Base-by-base conservation (phyloP, 192 early-diverging fungal genomes). In the Linnemannia hyalina region DNA sequence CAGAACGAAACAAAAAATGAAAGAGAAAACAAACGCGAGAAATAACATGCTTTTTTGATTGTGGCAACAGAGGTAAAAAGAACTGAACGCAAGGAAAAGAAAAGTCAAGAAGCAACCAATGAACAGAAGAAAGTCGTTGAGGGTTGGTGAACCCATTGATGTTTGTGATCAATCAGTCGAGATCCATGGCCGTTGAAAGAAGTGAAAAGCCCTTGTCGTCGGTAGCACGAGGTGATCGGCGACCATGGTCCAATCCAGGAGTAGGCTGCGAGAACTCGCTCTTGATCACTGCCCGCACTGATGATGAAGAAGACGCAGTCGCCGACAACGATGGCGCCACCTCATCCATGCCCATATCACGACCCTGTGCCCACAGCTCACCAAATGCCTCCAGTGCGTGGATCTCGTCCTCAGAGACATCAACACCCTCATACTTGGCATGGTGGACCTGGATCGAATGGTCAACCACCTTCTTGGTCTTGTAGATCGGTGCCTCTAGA, bases 381-480 rank as follows among this genome's bases (percentile, higher is more conserved):
- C 84, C 75, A 52, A 86, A 86, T 15, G 84, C 84, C 41, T 86
- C 84, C 52, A 86, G 41, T 8, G 84, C 84, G 20, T 86, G 79
- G 8, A 86, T 80, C 74, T 86, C 84, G 13, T 86, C 79, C 35
- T 80, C 84, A 13, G 84, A 86, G 29, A 86, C 84, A 60, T 80
- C 84, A 10, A 86, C 75, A 16, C 84, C 84, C 23, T 86, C 84
- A 47, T 74, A 77, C 26, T 73, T 75, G 42, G 82, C 82, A 20
- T 82, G 75, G 23, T 76, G 69, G 11, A 65, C 38, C 44, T 83
- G 55, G 6, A 73, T 83, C 15, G 73, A 71, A n/a, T 81, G 79
- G 42, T 77, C 73, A 9, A 81, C 71, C 8, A 75, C 75, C 74
- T 81, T 81, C 35, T 74, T 86, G 29, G 84, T 77, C 42, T 80